Evolutionary conservation across 495 filamentous ascomycete genomes (phyloP).

Genomic region (Hypoxylon lienhwacheense): DNA sequence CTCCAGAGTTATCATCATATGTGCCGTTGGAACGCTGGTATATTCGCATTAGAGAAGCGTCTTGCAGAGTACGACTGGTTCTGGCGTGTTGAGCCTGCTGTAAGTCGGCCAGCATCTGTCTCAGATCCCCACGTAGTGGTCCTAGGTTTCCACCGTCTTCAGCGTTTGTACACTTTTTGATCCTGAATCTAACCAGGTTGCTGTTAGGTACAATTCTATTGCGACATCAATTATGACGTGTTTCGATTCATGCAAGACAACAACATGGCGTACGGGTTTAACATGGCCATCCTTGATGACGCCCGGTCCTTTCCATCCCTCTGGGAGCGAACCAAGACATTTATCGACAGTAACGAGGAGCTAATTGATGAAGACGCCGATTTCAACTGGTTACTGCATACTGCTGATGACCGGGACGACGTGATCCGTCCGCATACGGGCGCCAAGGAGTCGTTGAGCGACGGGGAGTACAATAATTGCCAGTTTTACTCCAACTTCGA

Average conservation of each 20-base stretch:
- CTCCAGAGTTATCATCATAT: slow-evolving; percentile 68
- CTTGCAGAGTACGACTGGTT: slow-evolving; percentile 72
- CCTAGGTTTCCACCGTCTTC: neutral
- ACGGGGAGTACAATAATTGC: slow-evolving; percentile 52
- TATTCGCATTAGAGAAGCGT: slow-evolving; percentile 71
- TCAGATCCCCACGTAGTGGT: neutral
- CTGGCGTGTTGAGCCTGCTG: slow-evolving; percentile 71
- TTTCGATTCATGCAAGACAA: slow-evolving; percentile 77
- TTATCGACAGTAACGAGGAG: slow-evolving; percentile 51
- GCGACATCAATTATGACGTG: slow-evolving; percentile 69
- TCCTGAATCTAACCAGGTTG: slow-evolving; percentile 8
- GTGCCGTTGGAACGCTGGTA: slow-evolving; percentile 75
- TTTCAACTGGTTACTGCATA: slow-evolving; percentile 52
- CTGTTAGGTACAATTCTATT: slow-evolving; percentile 59
- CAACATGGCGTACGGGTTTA: slow-evolving; percentile 68
- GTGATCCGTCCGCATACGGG: slow-evolving; percentile 20
- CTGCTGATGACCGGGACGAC: slow-evolving; percentile 13
- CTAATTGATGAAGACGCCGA: slow-evolving; percentile 55
- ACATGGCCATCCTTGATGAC: slow-evolving; percentile 59
- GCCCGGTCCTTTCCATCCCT: slow-evolving; percentile 53
- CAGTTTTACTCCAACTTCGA: slow-evolving; percentile 66
- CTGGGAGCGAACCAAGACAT: slow-evolving; percentile 50
- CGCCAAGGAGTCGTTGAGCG: slow-evolving; percentile 4
- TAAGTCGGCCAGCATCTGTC: slow-evolving; percentile 37
- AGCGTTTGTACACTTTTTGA: neutral